These are phyloP conservation scores for Arctostaphylos glauca DNA, from an alignment of 148 eudicot genomes.

Conservation along the genomic window DNA sequence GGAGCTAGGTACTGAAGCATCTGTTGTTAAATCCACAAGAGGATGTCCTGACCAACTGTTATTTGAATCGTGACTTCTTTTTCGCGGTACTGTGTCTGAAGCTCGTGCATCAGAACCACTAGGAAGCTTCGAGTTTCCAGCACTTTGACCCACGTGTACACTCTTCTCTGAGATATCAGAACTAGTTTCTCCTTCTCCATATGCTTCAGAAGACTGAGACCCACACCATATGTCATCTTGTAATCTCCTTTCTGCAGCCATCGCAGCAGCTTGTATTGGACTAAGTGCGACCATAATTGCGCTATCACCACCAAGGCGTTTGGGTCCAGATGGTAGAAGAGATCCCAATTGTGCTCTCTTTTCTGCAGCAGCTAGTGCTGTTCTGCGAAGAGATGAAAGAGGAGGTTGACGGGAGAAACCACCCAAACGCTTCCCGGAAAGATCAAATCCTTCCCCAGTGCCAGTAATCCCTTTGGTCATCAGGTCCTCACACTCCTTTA, in stretches of 20 bases:
- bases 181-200: constrained; percentile 40
- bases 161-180: constrained; percentile 25
- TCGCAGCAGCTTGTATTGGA: constrained; percentile 97
- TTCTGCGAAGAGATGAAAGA: constrained; percentile 59
- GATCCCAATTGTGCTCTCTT: constrained; percentile 54
- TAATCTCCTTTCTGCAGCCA: constrained; percentile 98
- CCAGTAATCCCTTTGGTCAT: constrained; percentile 79
- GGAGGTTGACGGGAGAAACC: constrained; percentile 68
- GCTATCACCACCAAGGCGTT: constrained; percentile 84
- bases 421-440: constrained; percentile 79
- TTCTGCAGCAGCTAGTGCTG: constrained; percentile 70
- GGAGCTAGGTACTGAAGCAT: constrained; percentile 18
- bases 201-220: constrained; percentile 36
- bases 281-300: constrained; percentile 65
- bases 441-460: constrained; percentile 80
- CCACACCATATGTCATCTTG: constrained; percentile 96
- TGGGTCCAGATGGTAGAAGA: constrained; percentile 76
- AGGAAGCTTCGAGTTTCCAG: constrained; percentile 26
- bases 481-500: constrained; percentile 87
- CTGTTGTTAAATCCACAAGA: constrained; percentile 27
- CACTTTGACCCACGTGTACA: constrained; percentile 14
- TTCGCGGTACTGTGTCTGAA: constrained; percentile 30
- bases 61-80: constrained; percentile 35
- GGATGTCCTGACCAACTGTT: constrained; percentile 1
- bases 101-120: constrained; percentile 17